These are phyloP conservation scores for Prunus fruticosa DNA, from an alignment of 306 rosid genomes.

Conservation along the genomic window DNA sequence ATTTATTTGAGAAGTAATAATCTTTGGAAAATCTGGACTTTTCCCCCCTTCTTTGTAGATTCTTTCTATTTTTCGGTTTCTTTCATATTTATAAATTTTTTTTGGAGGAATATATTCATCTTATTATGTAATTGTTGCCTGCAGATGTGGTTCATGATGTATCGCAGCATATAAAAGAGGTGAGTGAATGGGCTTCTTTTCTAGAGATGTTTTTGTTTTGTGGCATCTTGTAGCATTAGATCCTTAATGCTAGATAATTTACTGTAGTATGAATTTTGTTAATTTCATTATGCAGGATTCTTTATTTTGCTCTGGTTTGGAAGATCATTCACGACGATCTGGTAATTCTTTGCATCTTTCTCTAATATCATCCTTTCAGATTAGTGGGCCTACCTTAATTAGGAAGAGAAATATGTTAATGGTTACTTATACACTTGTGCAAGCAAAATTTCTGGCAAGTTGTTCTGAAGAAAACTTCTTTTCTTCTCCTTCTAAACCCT, in stretches of 20 bases:
- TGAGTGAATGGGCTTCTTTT: constrained; percentile 29
- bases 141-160: constrained; percentile 55
- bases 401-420: not conserved
- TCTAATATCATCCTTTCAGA: not conserved
- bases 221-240: constrained; percentile 2
- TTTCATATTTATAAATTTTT: not conserved
- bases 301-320: constrained; percentile 60
- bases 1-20: not conserved
- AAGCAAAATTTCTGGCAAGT: not conserved
- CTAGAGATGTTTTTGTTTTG: not conserved
- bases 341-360: constrained; percentile 38
- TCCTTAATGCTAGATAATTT: constrained; percentile 1
- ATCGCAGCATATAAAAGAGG: constrained; percentile 58
- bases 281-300: constrained; percentile 53
- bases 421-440: not conserved
- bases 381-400: not conserved
- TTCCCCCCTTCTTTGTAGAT: not conserved
- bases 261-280: constrained; percentile 16
- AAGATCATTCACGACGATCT: constrained; percentile 55
- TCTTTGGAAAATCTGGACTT: not conserved
- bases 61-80: not conserved
- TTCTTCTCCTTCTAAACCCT: not conserved
- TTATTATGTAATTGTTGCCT: constrained; percentile 14
- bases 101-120: constrained; percentile 2
- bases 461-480: not conserved